A percentile compares a stretch with the other conserved stretches of the same genome.
Conservation (phyloP, 179 eudicot species). For the Nepenthes alata region DNA sequence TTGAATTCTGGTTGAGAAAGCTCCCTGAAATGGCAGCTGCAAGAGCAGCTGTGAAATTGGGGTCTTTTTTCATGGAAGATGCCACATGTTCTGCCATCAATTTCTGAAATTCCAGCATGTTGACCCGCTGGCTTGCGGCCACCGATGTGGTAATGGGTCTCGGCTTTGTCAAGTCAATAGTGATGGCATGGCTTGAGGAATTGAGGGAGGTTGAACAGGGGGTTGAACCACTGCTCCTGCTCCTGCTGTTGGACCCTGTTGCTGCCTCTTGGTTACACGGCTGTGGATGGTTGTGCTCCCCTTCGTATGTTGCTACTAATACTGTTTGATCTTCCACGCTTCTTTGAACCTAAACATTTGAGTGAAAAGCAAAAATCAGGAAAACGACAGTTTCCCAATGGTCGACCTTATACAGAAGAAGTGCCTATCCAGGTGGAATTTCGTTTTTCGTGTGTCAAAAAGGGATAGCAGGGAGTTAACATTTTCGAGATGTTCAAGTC, state of each 20-base stretch:
- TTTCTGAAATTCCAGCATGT: slow-evolving; percentile 31
- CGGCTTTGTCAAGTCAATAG: slow-evolving; percentile 44
- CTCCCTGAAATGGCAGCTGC: slow-evolving; percentile 69
- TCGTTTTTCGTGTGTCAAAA: too few species aligned
- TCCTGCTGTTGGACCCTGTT: slow-evolving; percentile 22
- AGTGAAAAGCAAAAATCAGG: too few species aligned
- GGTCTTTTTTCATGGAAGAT: slow-evolving; percentile 59
- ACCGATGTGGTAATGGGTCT: slow-evolving; percentile 10
- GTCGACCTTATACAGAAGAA: too few species aligned
- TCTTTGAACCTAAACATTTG: slow-evolving; percentile 63
- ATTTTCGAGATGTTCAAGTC: too few species aligned
- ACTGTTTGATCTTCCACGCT: slow-evolving; percentile 79
- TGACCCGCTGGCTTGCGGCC: not conserved
- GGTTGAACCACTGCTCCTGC: slow-evolving; percentile 22
- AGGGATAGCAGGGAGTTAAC: too few species aligned
- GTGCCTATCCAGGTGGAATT: too few species aligned
- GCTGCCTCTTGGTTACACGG: slow-evolving; percentile 28
- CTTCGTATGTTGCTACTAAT: slow-evolving; percentile 87
- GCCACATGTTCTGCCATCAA: slow-evolving; percentile 77
- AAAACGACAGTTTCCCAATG: too few species aligned
- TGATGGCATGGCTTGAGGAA: slow-evolving; percentile 40
- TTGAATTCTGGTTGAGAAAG: slow-evolving; percentile 10
- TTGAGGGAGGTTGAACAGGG: slow-evolving; percentile 23
- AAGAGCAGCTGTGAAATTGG: slow-evolving; percentile 54
- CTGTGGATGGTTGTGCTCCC: slow-evolving; percentile 83